Base-by-base conservation (phyloP, 345 rosid species). In the Limnanthes douglasii region DNA sequence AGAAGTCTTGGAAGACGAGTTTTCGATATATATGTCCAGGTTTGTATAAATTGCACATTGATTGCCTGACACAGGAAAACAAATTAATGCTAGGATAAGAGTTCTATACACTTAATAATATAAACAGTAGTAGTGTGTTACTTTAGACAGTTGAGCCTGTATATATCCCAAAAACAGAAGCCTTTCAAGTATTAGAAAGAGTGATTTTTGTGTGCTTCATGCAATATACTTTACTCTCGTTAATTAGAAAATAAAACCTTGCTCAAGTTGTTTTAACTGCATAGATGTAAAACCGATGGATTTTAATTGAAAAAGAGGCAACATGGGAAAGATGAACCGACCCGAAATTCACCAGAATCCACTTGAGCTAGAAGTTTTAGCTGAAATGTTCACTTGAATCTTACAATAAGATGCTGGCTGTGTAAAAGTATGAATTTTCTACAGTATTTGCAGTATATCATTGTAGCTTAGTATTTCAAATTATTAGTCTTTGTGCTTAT, bases 21-120 rank as follows among this genome's bases (percentile, higher is more conserved):
- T 41, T 61, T 66, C 19, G 64, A 70, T 42, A 43, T 70, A 27
- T 70, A 65, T 45, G 45, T 70, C 30, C 77, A 70, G 66, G 77
- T 65, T 32, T 35, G 34, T 39, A 29, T 45, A 34, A 10, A 21
- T 45, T 11, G 18, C 6, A 1, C 33, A 24, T 40, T 40, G 3
- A 3, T 31, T 31, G n/a, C 11, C 11, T n/a, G 30, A 26, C 15
- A 19, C n/a, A 34, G 14, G 29, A 12, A 41, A 50, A 31, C n/a
- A 35, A 34, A 16, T 13, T 36, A 9, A 9, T 20, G 14, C 36
- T n/a, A n/a, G n/a, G n/a, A n/a, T n/a, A n/a, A n/a, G n/a, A n/a
- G n/a, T n/a, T n/a, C n/a, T n/a, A n/a, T n/a, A n/a, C n/a, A n/a
- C n/a, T n/a, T n/a, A n/a, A n/a, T n/a, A n/a, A n/a, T n/a, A n/a